Base-by-base conservation (phyloP, 2,329 filamentous ascomycete genomes). In the Beauveria caledonica region DNA sequence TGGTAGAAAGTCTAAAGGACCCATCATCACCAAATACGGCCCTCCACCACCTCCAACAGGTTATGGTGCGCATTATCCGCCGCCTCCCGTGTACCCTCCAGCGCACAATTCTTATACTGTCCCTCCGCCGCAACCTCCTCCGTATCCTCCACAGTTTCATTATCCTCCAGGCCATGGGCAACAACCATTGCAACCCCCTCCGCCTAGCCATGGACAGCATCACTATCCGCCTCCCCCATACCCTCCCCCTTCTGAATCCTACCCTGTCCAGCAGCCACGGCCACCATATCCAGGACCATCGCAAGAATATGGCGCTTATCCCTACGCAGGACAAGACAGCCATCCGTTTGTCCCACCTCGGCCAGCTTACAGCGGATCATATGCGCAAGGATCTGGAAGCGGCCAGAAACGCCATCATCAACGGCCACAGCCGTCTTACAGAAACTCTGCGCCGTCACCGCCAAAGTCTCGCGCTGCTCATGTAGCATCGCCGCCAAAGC, bases 31-130 rank as follows among this genome's bases (percentile, higher is more conserved):
- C 23, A 64, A 64, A 46, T 66, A 66, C 46, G 63, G 59, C 3
- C 66, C 64, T 50, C 56, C 63, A 10, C 60, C 66, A 42, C 48
- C 62, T 17, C 68, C 68, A 51, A 66, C 68, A 45, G 63, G 60
- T 33, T 71, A 70, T 58, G 60, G 68, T 15, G 63, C 68, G 40
- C 64, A 65, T 15, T 71, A 70, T 36, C 65, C 66, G 19, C 68
- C 66, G 15, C 65, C 68, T 15, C 36, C 45, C 13, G 62, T 64
- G 11, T 70, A 64, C 48, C 62, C 53, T 33, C 60, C 49, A 52
- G 60, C 50, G n/a, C 48, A 33, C 40, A 29, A 15, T 39, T 27
- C 52, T 15, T 57, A 60, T 27, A 21, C 53, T n/a, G 51, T 39
- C 6, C 60, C 59, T 13, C 51, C 60, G 8, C 52, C 63, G 7